Evolutionary conservation across 108 stramenopile species (phyloP).

Genomic region (Conticribra weissflogii): DNA sequence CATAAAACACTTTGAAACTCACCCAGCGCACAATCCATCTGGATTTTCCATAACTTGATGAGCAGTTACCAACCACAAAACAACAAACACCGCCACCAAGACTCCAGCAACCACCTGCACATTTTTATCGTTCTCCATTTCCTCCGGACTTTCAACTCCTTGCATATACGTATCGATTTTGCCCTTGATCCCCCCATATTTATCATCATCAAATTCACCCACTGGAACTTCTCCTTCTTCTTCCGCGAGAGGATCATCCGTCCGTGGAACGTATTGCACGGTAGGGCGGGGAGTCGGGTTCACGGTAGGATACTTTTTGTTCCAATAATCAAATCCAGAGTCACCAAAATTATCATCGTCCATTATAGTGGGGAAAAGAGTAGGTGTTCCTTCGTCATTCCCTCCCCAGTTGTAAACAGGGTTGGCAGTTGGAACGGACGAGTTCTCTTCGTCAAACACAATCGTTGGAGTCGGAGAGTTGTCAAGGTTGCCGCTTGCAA

Average conservation of each 20-base stretch:
- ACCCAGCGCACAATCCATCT: slow-evolving; percentile 47
- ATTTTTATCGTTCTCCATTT: slow-evolving; percentile 44
- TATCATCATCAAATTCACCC: neutral
- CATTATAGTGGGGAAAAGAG: neutral
- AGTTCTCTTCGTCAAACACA: neutral
- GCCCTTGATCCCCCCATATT: slow-evolving; percentile 13
- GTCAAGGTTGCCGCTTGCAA: neutral
- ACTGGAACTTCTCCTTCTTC: neutral
- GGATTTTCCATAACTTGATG: slow-evolving; percentile 46
- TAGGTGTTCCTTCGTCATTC: neutral
- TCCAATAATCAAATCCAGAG: neutral
- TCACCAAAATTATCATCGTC: neutral
- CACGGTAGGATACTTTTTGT: neutral
- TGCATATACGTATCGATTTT: slow-evolving; percentile 30
- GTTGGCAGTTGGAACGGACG: neutral
- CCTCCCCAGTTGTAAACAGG: neutral
- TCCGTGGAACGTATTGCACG: slow-evolving; percentile 4
- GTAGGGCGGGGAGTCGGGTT: slow-evolving; percentile 16
- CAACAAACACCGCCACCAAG: slow-evolving; percentile 29
- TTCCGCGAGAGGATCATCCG: slow-evolving; percentile 6
- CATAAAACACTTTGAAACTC: slow-evolving; percentile 12
- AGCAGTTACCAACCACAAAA: slow-evolving; percentile 24
- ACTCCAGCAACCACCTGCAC: slow-evolving; percentile 38
- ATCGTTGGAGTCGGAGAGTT: neutral
- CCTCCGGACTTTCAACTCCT: slow-evolving; percentile 32